Conservation (phyloP, 805 yeast genomes). For the Starmerella vitae region DNA sequence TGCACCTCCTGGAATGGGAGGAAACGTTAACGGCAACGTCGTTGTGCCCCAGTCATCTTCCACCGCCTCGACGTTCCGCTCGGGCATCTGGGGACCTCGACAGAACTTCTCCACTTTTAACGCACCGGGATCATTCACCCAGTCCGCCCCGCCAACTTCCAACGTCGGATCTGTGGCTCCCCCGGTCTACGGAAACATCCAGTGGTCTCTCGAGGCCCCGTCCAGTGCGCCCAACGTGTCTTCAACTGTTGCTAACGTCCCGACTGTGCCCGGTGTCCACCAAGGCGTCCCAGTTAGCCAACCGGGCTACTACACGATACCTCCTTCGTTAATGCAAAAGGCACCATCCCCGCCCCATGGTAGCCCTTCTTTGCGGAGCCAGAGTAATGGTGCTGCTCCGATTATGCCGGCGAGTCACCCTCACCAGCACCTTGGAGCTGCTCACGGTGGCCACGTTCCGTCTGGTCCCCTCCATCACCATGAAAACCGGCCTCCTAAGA, state of each 20-base stretch:
- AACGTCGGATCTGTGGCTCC: no score
- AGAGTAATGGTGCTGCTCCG: neutral
- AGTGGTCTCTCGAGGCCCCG: slow-evolving; percentile 4
- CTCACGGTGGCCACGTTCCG: neutral
- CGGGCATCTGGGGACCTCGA: slow-evolving; percentile 20
- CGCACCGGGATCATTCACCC: slow-evolving; percentile 3
- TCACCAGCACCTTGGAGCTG: neutral
- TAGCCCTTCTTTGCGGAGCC: neutral
- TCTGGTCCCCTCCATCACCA: slow-evolving; percentile 6
- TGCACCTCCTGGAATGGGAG: slow-evolving; percentile 2
- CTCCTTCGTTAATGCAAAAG: neutral
- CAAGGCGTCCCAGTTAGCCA: no score
- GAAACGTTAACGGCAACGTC: no score
- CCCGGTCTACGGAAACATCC: slow-evolving; percentile 3
- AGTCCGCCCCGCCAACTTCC: slow-evolving; percentile 5
- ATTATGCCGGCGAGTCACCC: slow-evolving; percentile 2
- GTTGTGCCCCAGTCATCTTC: no score
- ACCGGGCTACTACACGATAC: no score
- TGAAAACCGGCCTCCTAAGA: slow-evolving; percentile 17
- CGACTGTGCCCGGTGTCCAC: no score
- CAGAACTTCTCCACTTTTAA: slow-evolving; percentile 10
- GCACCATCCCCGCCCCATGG: neutral
- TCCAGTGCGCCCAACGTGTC: neutral
- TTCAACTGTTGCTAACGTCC: no score
- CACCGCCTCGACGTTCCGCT: no score